These are phyloP conservation scores for Neolentinus lepideus DNA, from an alignment of 1,284 basidiomycete species.

Conservation along the genomic window DNA sequence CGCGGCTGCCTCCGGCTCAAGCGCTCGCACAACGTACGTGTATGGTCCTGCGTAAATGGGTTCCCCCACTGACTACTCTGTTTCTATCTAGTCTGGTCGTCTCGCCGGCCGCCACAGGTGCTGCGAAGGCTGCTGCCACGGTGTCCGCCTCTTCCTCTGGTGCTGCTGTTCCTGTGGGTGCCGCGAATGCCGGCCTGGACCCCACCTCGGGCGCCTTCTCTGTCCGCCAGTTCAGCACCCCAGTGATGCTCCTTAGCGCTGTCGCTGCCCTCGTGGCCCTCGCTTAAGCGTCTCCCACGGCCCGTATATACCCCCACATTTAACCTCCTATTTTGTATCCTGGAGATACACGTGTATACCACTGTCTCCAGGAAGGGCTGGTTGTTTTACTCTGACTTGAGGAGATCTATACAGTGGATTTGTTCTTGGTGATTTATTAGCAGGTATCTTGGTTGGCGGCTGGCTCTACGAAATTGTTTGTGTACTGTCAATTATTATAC, in stretches of 20 bases:
- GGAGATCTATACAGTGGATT: conserved; percentile 5
- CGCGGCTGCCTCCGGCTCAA: conserved; percentile 6
- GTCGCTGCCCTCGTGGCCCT: conserved; percentile 20
- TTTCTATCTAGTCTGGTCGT: conserved; percentile 12
- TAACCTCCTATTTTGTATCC: background rate
- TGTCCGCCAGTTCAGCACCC: conserved; percentile 16
- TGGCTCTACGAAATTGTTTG: background rate
- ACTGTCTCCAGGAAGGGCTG: background rate
- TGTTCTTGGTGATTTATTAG: background rate
- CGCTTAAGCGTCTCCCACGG: conserved; percentile 4
- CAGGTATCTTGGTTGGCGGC: background rate
- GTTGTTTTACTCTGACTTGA: background rate
- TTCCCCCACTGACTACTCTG: background rate
- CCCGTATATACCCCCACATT: background rate
- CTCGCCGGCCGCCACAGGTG: conserved; percentile 5
- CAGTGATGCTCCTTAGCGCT: conserved; percentile 19
- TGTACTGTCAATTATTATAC: background rate
- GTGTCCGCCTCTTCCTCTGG: conserved; percentile 13
- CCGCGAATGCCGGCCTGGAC: conserved; percentile 44
- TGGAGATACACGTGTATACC: conserved; percentile 1
- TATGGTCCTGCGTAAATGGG: background rate
- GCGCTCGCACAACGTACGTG: conserved; percentile 3
- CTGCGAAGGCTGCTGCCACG: conserved; percentile 10
- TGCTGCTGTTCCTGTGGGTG: conserved; percentile 31
- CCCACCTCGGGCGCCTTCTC: conserved; percentile 22